These are phyloP conservation scores for Saksenaea vasiformis DNA, from an alignment of 371 early-diverging fungal species.

Conservation along the genomic window DNA sequence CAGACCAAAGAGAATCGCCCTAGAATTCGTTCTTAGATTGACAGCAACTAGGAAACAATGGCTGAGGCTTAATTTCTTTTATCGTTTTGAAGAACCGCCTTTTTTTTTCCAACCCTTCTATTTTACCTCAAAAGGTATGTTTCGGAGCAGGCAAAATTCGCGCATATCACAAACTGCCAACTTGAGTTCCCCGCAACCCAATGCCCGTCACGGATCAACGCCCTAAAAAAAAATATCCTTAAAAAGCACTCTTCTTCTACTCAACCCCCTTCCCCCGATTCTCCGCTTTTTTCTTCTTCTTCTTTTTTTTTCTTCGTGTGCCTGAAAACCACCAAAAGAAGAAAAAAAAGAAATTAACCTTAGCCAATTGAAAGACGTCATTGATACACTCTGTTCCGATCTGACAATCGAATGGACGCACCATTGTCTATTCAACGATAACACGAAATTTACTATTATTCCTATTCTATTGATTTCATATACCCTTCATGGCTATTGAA, in stretches of 20 bases:
- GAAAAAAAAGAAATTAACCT: not conserved
- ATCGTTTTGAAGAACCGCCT: not conserved
- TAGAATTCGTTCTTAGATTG: no score
- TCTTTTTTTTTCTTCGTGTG: not conserved
- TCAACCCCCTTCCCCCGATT: not conserved
- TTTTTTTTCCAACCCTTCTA: not conserved
- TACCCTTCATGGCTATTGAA: not conserved
- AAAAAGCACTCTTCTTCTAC: not conserved
- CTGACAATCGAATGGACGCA: no score
- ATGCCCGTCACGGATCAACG: slow-evolving; percentile 1
- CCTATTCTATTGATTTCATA: no score
- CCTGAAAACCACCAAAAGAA: not conserved
- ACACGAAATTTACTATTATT: no score
- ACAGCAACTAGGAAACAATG: no score
- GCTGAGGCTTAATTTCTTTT: not conserved
- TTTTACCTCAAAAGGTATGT: not conserved
- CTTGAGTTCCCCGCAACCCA: not conserved
- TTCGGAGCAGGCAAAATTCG: slow-evolving; percentile 1
- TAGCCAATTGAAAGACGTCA: not conserved
- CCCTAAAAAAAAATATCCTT: not conserved
- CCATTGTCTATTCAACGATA: no score
- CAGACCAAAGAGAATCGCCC: no score
- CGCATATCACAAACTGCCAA: not conserved
- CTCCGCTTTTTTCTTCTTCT: not conserved
- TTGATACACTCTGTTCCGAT: no score